Conservation (phyloP, 768 basidiomycete genomes). For the Mycena alexandri region DNA sequence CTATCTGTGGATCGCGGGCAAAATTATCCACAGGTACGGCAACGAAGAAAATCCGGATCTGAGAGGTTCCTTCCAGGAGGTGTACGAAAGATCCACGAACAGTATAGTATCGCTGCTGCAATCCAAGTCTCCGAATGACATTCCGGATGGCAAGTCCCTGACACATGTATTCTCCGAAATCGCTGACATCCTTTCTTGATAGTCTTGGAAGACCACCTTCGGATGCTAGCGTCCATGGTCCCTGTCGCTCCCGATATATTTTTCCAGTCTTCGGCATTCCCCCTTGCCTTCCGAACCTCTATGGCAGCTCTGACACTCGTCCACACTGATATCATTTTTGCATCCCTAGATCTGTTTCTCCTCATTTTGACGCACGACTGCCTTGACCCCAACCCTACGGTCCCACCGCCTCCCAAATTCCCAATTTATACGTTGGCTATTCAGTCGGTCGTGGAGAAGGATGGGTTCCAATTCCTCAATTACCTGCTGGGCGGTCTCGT, state of each 20-base stretch:
- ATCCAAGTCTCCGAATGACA: constrained; percentile 73
- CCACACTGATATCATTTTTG: constrained; percentile 84
- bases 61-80: constrained; percentile 66
- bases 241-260: constrained; percentile 80
- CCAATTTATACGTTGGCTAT: constrained; percentile 74
- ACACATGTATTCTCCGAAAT: not conserved
- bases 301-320: constrained; percentile 87
- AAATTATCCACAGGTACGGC: constrained; percentile 84
- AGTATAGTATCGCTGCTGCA: constrained; percentile 79
- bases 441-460: constrained; percentile 69
- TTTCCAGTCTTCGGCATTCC: constrained; percentile 83
- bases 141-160: constrained; percentile 83
- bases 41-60: constrained; percentile 70
- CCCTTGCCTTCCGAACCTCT: constrained; percentile 79
- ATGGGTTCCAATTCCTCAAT: constrained; percentile 79
- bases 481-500: constrained; percentile 83
- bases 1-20: constrained; percentile 95
- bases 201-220: constrained; percentile 97
- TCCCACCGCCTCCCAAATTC: constrained; percentile 69
- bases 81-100: constrained; percentile 83
- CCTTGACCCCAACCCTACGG: constrained; percentile 57
- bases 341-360: constrained; percentile 85
- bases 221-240: constrained; percentile 78
- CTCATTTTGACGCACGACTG: constrained; percentile 81
- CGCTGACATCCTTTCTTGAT: constrained; percentile 19